Evolutionary conservation across 2,329 filamentous ascomycete species (phyloP).

Genomic region (Clarireedia monteithiana): DNA sequence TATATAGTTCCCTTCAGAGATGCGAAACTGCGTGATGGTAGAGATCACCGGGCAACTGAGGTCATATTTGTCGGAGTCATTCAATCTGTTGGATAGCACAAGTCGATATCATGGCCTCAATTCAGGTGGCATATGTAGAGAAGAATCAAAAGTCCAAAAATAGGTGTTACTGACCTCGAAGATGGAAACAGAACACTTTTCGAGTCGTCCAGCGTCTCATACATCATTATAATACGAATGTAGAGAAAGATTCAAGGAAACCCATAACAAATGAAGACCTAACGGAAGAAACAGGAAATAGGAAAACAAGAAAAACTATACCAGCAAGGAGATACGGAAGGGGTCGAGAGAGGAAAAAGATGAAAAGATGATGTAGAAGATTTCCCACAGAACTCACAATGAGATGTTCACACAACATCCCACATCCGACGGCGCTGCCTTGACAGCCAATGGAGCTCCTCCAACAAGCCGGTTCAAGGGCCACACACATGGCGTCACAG

Average conservation of each 20-base stretch:
- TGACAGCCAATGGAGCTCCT: conserved; percentile 12
- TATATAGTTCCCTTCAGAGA: conserved; percentile 1
- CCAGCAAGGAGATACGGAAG: conserved; percentile 1
- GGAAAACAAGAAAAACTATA: conserved; percentile 11
- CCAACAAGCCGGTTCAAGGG: conserved; percentile 3
- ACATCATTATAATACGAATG: conserved; percentile 27
- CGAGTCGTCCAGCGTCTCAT: conserved; percentile 29
- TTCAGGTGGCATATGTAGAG: conserved; percentile 2
- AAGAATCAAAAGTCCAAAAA: background rate
- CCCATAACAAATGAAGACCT: conserved; percentile 11
- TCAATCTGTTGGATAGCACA: conserved; percentile 3
- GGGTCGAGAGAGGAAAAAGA: conserved; percentile 6
- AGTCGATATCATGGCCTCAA: background rate
- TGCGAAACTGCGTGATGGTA: background rate
- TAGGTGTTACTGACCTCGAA: conserved; percentile 23
- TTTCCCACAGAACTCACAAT: conserved; percentile 6
- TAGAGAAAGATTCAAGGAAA: conserved; percentile 13
- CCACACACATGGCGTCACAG: conserved; percentile 6
- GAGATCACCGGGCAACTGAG: conserved; percentile 2
- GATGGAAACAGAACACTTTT: conserved; percentile 18
- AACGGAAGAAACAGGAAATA: conserved; percentile 22
- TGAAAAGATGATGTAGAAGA: conserved; percentile 12
- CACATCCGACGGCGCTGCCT: conserved; percentile 9
- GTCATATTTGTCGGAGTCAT: conserved; percentile 2
- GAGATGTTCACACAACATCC: conserved; percentile 5